Evolutionary conservation across 1,284 basidiomycete genomes (phyloP), one percentile per base, ranked within the genome.

Genomic region (Leccinum solheimii): DNA sequence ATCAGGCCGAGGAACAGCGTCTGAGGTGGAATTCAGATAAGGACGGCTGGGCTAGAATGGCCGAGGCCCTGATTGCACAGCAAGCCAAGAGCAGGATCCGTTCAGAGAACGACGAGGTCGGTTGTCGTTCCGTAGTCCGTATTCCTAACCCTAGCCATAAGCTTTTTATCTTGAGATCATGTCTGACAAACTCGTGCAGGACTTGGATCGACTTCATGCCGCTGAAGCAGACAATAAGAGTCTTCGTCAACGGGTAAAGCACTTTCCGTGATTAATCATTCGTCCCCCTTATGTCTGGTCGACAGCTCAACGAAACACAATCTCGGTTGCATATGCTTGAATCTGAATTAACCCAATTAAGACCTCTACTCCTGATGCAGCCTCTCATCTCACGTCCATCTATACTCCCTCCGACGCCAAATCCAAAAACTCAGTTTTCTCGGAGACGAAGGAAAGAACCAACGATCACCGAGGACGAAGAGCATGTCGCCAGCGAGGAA

Each of bases 1-100:
- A 72, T 19, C 80, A 83, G 56, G 75, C 78, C 7, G 79, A 82
- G 50, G 83, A 87, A 56, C 84, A 88, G 57, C 78, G 78, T n/a
- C 76, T 77, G 8, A 78, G 82, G 45, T 88, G 85, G 85, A 74
- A 81, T 38, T 80, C 83, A 0, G 87, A 89, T 68, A 79, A 81
- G 64, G 83, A 83, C 7, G 77, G 80, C 4, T 90, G 86, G 83
- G 80, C 79, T 13, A 78, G 87, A 58, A 83, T 81, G 62, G 81
- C 84, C 0, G 88, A 90, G 62, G 87, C 86, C 6, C 76, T 91
- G 48, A 77, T 87, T 58, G 71, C 75, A 1, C 83, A 83, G 59
- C 77, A 79, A 49, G 76, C 77, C 57, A 80, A 76, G 56, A 77
- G 75, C 23, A 63, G 64, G 34, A 68, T 72, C 16, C 68, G 67